Conservation (phyloP, 805 yeast species). For the Brettanomyces custersianus region DNA sequence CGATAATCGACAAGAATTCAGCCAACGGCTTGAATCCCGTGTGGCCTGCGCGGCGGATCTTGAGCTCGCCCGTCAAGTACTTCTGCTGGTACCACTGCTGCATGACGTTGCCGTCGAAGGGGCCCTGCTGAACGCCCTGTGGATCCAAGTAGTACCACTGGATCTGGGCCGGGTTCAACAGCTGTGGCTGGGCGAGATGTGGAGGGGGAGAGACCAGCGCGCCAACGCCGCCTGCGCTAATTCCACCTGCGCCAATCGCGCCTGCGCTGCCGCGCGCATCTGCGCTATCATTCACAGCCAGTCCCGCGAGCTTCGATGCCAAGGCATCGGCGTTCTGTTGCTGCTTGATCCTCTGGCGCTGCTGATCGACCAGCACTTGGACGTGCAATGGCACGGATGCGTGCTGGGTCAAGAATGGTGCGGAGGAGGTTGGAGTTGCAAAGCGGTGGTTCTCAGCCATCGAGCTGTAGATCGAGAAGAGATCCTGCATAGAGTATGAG, state of each 20-base stretch:
- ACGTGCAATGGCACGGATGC: conserved; percentile 2
- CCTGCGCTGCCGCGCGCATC: not conserved
- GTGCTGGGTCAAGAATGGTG: conserved; percentile 20
- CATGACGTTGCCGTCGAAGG: conserved; percentile 67
- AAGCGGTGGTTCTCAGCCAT: conserved; percentile 25
- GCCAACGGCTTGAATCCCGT: conserved; percentile 38
- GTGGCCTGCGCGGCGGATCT: conserved; percentile 53
- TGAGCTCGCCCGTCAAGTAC: conserved; percentile 46
- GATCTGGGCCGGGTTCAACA: conserved; percentile 25
- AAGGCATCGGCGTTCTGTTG: conserved; percentile 2
- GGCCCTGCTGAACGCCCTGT: conserved; percentile 67
- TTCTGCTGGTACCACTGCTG: conserved; percentile 64
- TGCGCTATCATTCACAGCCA: not conserved
- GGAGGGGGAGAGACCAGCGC: not conserved
- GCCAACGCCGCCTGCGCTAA: not conserved
- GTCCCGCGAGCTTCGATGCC: not conserved
- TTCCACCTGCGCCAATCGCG: not conserved
- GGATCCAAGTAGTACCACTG: conserved; percentile 73
- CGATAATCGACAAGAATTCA: conserved; percentile 40
- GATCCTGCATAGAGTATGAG: conserved; percentile 45
- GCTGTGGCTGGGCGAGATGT: conserved; percentile 4
- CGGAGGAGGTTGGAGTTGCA: conserved; percentile 14
- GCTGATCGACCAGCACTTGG: not conserved
- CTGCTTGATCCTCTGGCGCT: not conserved
- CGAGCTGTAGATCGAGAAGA: conserved; percentile 42